A percentile compares a stretch with the other conserved stretches of the same genome.
phyloP scores from a whole-genome alignment of 306 rosid species.

The Cucumis sativus region DNA sequence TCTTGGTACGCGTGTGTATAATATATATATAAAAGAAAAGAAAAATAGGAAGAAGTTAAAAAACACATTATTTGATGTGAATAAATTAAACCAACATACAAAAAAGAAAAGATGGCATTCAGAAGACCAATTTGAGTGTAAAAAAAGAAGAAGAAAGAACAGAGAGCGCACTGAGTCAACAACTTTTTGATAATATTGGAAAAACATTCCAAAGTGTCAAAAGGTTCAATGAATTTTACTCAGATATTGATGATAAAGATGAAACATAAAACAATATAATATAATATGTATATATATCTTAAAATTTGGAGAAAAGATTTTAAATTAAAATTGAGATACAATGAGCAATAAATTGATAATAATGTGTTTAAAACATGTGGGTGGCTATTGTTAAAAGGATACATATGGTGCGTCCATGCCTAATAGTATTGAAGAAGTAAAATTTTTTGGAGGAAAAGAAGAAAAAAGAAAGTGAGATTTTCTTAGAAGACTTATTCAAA shows the following conservation, averaged over 20 bases:
- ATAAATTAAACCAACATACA: not conserved
- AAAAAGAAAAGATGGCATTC: not conserved
- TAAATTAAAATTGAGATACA: not conserved
- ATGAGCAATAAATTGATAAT: not conserved
- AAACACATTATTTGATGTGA: too few relatives aligned
- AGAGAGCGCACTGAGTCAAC: not conserved
- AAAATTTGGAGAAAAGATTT: not conserved
- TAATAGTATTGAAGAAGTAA: not conserved
- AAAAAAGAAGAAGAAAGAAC: not conserved
- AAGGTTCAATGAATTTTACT: constrained; percentile 1
- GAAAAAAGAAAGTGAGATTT: not conserved
- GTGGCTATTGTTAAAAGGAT: not conserved
- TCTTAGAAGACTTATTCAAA: not conserved
- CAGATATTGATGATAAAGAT: not conserved
- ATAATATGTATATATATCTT: not conserved
- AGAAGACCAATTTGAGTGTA: not conserved
- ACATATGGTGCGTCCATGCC: not conserved
- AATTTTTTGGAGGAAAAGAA: not conserved
- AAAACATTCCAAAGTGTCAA: not conserved
- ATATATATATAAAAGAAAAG: too few relatives aligned
- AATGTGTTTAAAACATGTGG: constrained; percentile 2
- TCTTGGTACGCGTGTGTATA: too few relatives aligned
- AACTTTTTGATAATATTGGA: not conserved
- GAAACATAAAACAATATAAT: not conserved
- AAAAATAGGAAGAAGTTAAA: too few relatives aligned